Percentiles rank a stretch among this genome's conserved stretches.
Evolutionary conservation across 2,329 filamentous ascomycete genomes (phyloP).

Genomic region (Sphaerulina vaccinii): DNA sequence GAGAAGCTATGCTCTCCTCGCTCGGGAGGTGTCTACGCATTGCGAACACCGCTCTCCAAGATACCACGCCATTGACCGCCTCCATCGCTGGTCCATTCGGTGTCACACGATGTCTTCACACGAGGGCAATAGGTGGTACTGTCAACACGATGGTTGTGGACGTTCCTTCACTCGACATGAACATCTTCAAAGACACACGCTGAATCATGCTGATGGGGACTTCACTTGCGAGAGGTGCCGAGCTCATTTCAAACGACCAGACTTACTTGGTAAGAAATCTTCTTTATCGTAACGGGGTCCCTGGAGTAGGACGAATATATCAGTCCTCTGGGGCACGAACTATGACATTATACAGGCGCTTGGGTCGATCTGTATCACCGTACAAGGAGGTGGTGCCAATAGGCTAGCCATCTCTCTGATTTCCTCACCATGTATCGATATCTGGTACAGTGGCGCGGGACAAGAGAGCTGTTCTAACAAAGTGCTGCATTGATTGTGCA

Average conservation of each 20-base stretch:
- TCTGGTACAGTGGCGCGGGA: too few species aligned
- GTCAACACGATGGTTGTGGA: constrained; percentile 49
- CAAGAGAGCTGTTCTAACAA: not conserved
- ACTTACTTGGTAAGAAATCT: constrained; percentile 54
- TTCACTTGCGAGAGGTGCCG: constrained; percentile 59
- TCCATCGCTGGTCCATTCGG: too few species aligned
- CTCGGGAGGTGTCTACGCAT: too few species aligned
- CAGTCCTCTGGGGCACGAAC: too few species aligned
- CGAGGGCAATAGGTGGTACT: constrained; percentile 30
- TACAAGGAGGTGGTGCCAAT: too few species aligned
- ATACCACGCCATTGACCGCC: too few species aligned
- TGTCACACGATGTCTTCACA: not conserved
- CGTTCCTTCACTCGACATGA: constrained; percentile 59
- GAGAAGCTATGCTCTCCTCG: not conserved
- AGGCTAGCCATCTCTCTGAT: too few species aligned
- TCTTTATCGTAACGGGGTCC: not conserved
- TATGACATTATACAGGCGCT: too few species aligned
- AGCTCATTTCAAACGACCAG: constrained; percentile 61
- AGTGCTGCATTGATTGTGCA: not conserved
- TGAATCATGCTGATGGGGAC: constrained; percentile 56
- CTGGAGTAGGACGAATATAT: too few species aligned
- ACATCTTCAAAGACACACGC: constrained; percentile 57
- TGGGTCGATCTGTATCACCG: too few species aligned
- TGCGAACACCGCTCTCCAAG: too few species aligned
- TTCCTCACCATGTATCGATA: too few species aligned